Conservation (phyloP, 495 filamentous ascomycete genomes). For the Penicillium canescens region DNA sequence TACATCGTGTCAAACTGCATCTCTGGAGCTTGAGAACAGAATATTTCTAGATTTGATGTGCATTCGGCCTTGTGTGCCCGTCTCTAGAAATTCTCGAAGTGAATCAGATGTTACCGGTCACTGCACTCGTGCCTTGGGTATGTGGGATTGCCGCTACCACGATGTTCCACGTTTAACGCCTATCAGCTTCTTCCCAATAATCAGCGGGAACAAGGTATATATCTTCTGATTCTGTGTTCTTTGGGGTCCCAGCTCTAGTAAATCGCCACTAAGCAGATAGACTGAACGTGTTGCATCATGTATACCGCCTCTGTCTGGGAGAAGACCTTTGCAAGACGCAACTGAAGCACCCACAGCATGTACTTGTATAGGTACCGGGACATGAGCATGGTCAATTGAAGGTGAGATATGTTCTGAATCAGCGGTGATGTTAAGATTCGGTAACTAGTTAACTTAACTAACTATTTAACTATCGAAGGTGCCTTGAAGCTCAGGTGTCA, state of each 20-base stretch:
- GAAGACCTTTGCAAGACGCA: slow-evolving; percentile 14
- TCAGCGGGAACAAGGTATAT: slow-evolving; percentile 24
- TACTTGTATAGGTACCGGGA: slow-evolving; percentile 47
- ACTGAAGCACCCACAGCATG: slow-evolving; percentile 36
- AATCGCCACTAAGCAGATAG: slow-evolving; percentile 11
- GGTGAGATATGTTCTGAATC: neutral
- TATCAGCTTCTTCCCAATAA: slow-evolving; percentile 23
- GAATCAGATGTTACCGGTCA: too few species aligned
- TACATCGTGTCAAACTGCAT: too few species aligned
- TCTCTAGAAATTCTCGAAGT: too few species aligned
- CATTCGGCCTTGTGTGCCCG: too few species aligned
- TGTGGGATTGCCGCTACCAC: neutral
- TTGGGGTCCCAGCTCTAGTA: too few species aligned
- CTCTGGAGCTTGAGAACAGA: too few species aligned
- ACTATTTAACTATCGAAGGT: too few species aligned
- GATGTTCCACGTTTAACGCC: too few species aligned
- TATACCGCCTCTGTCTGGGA: slow-evolving; percentile 15
- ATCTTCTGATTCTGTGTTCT: neutral
- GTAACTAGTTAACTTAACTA: too few species aligned
- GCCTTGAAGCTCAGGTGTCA: neutral
- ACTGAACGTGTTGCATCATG: slow-evolving; percentile 10
- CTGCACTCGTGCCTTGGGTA: slow-evolving; percentile 8
- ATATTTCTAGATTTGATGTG: too few species aligned
- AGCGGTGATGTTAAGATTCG: too few species aligned
- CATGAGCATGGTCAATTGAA: slow-evolving; percentile 58